phyloP scores from a whole-genome alignment of 2,329 filamentous ascomycete species.

The Trichoderma sp. region DNA sequence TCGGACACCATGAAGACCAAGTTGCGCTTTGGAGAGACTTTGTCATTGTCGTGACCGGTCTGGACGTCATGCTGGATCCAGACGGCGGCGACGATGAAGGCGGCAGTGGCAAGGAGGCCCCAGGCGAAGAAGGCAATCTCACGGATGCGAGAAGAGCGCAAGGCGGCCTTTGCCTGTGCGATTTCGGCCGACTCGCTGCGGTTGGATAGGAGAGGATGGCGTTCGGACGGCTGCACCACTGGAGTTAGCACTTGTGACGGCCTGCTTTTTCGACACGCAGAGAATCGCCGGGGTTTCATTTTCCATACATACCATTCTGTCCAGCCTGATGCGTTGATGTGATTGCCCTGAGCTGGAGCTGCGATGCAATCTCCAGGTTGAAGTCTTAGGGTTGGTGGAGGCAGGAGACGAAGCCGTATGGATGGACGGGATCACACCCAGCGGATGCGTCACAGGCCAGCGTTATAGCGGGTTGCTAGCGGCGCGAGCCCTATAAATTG shows the following conservation, averaged over 20 bases:
- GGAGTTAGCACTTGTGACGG: not conserved
- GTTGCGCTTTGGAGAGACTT: constrained; percentile 68
- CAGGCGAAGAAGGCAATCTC: constrained; percentile 77
- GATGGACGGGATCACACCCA: not conserved
- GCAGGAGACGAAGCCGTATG: not conserved
- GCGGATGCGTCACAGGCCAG: constrained; percentile 7
- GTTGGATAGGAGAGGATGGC: constrained; percentile 42
- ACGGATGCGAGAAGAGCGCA: constrained; percentile 48
- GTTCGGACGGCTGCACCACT: constrained; percentile 37
- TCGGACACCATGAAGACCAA: constrained; percentile 99
- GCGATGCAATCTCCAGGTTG: not conserved
- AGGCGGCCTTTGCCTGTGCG: constrained; percentile 24
- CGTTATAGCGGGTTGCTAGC: constrained; percentile 15
- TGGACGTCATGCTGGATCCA: constrained; percentile 67
- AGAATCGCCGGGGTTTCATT: not conserved
- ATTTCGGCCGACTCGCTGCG: constrained; percentile 32
- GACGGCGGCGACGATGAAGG: constrained; percentile 77
- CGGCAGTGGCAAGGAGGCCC: constrained; percentile 76
- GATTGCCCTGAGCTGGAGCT: not conserved
- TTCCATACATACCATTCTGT: constrained; percentile 5
- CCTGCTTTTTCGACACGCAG: not conserved
- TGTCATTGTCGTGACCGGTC: constrained; percentile 34
- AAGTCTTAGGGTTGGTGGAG: not conserved
- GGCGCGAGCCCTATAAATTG: constrained; percentile 1
- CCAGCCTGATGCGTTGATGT: constrained; percentile 4